phyloP scores from a whole-genome alignment of 179 eudicot genomes.

The Beta lomatogona region DNA sequence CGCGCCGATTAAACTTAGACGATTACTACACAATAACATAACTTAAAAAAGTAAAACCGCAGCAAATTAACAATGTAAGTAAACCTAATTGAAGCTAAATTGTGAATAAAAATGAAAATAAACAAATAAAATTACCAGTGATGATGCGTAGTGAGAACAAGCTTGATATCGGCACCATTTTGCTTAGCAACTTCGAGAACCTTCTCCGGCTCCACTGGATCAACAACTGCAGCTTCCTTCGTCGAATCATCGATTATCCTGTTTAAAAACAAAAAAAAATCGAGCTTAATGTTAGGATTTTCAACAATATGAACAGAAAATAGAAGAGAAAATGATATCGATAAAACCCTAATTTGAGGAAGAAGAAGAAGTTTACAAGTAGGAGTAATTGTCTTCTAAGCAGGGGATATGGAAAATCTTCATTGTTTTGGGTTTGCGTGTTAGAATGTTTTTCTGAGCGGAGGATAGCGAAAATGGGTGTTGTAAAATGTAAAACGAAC shows the following conservation, averaged over 20 bases:
- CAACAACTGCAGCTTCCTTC: constrained; percentile 79
- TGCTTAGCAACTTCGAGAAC: constrained; percentile 66
- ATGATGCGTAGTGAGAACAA: constrained; percentile 92
- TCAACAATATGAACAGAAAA: not conserved
- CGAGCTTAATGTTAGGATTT: not conserved
- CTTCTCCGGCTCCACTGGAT: constrained; percentile 95
- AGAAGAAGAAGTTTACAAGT: constrained; percentile 47
- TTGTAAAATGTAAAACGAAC: no score
- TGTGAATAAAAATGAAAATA: not conserved
- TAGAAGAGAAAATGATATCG: not conserved
- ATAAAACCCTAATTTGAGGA: constrained; percentile 13
- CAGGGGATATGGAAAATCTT: constrained; percentile 81
- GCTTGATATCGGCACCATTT: constrained; percentile 54
- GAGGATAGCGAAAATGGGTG: constrained; percentile 8
- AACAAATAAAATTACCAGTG: constrained; percentile 56
- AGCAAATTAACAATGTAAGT: not conserved
- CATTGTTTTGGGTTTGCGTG: constrained; percentile 40
- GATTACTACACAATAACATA: not conserved
- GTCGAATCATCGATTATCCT: constrained; percentile 81
- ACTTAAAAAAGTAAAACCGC: not conserved
- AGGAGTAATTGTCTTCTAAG: constrained; percentile 82
- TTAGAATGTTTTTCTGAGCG: not conserved
- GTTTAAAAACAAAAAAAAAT: not conserved
- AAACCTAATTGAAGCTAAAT: not conserved
- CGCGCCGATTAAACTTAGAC: not conserved